Conservation (phyloP, 2,329 filamentous ascomycete species). For the Aspergillus melleus region DNA sequence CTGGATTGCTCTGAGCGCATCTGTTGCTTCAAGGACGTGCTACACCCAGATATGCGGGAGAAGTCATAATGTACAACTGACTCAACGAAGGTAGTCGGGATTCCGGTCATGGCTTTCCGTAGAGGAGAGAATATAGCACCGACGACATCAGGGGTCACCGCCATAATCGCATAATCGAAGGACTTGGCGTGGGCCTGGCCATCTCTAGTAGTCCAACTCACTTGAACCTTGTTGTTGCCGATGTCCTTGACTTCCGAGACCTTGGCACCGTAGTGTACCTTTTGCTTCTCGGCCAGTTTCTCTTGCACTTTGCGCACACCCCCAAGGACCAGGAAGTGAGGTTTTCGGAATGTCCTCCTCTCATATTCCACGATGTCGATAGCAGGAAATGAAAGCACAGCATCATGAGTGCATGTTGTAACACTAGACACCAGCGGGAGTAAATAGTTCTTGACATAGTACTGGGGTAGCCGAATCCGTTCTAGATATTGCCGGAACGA, state of each 20-base stretch:
- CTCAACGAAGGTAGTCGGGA: not conserved
- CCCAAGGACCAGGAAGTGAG: slow-evolving; percentile 20
- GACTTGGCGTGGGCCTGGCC: slow-evolving; percentile 14
- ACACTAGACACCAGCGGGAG: slow-evolving; percentile 36
- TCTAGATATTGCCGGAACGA: slow-evolving; percentile 9
- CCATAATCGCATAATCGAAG: slow-evolving; percentile 48
- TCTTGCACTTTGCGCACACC: slow-evolving; percentile 21
- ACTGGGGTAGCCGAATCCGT: slow-evolving; percentile 8
- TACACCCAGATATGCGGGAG: not conserved
- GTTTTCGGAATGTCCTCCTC: slow-evolving; percentile 19
- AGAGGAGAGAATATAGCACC: slow-evolving; percentile 51
- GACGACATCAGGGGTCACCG: slow-evolving; percentile 56
- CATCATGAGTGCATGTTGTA: slow-evolving; percentile 24
- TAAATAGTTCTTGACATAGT: slow-evolving; percentile 12
- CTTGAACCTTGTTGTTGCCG: slow-evolving; percentile 7
- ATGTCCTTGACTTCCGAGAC: slow-evolving; percentile 10
- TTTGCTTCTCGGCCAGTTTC: slow-evolving; percentile 10
- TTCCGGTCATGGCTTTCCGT: slow-evolving; percentile 1
- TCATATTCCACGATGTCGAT: slow-evolving; percentile 21
- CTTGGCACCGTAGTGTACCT: slow-evolving; percentile 13
- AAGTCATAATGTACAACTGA: slow-evolving; percentile 1
- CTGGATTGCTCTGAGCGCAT: not conserved
- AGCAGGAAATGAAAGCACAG: slow-evolving; percentile 23
- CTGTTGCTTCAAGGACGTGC: slow-evolving; percentile 6
- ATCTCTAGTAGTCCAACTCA: slow-evolving; percentile 1